Conservation (phyloP, 257 asterid genomes). For the Rubia yunnanensis region DNA sequence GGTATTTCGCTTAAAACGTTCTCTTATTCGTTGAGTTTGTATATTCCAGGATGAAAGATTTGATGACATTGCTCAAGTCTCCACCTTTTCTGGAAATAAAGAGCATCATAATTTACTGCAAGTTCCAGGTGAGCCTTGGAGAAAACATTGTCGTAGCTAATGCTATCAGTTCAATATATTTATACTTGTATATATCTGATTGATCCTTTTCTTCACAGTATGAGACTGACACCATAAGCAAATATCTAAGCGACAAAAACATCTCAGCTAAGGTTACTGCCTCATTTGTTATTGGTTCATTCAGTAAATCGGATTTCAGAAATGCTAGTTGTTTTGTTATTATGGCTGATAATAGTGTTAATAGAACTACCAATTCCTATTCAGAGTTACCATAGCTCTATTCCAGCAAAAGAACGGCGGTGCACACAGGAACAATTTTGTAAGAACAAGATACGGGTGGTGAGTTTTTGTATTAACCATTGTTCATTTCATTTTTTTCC, state of each 20-base stretch:
- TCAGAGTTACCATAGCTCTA: conserved; percentile 92
- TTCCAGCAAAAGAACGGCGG: conserved; percentile 75
- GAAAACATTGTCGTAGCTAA: background rate
- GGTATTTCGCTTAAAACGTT: conserved; percentile 1
- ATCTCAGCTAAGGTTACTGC: conserved; percentile 75
- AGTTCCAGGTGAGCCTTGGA: conserved; percentile 64
- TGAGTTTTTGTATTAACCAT: conserved; percentile 27
- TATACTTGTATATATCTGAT: conserved; percentile 6
- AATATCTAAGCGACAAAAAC: conserved; percentile 60
- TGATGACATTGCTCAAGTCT: conserved; percentile 60
- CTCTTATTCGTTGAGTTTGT: background rate
- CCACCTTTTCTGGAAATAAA: conserved; percentile 56
- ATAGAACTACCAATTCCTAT: conserved; percentile 14
- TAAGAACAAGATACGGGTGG: conserved; percentile 88
- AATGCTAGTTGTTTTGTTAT: conserved; percentile 17
- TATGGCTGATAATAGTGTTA: conserved; percentile 5
- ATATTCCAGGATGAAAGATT: conserved; percentile 58
- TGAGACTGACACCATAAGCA: conserved; percentile 92
- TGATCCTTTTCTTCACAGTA: conserved; percentile 36
- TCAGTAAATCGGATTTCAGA: conserved; percentile 11
- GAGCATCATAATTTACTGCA: conserved; percentile 92
- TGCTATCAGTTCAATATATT: background rate
- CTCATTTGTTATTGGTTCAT: conserved; percentile 22
- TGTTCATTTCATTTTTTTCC: background rate
- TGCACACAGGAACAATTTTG: conserved; percentile 73